Evolutionary conservation across 2,329 filamentous ascomycete genomes (phyloP), one percentile per base, ranked within the genome.

Genomic region (Fusarium nematophilum): DNA sequence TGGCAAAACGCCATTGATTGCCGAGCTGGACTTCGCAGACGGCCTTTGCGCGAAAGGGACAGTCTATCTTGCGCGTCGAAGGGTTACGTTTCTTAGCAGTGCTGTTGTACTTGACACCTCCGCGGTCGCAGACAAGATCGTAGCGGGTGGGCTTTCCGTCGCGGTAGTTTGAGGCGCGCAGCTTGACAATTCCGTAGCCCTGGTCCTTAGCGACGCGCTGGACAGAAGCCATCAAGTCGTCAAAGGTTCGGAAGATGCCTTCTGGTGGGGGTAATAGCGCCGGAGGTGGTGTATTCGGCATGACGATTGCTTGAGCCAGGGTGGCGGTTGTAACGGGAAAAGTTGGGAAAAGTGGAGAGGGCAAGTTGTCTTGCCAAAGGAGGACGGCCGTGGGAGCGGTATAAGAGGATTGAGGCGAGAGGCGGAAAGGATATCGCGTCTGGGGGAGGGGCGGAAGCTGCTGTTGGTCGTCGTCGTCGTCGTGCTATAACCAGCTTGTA

Each of bases 31-130:
- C 85, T 68, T 87, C 85, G 59, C 85, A 87, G 17, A 87, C 85
- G 18, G 85, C 85, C 75, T 87, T 87, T 50, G 85, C 85, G 46
- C 84, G 82, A 76, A 85, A 87, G 9, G 85, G 85, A 52, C 85
- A 87, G 70, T 87, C 85, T 50, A 87, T 83, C 73, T 87, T 87
- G 69, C 85, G 83, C 36, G 85, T 87, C 48, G 83, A 86, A 1
- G 85, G 85, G 64, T 86, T 87, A 52, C 85, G 82, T 76, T 87
- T 87, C 78, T 87, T 87, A 7, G 85, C 85, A 2, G 85, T 87
- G 73, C 84, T 87, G 75, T 78, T 86, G 74, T 87, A 87, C 73
- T 87, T 87, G 69, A 87, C 85, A 57, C 85, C 85, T 48, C 85
- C 85, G 33, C 85, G 83, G 62, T 87, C 85, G 73, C 85, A 87